Evolutionary conservation across 257 asterid species (phyloP), one percentile per base, ranked within the genome.

Genomic region (Scutellaria galericulata): DNA sequence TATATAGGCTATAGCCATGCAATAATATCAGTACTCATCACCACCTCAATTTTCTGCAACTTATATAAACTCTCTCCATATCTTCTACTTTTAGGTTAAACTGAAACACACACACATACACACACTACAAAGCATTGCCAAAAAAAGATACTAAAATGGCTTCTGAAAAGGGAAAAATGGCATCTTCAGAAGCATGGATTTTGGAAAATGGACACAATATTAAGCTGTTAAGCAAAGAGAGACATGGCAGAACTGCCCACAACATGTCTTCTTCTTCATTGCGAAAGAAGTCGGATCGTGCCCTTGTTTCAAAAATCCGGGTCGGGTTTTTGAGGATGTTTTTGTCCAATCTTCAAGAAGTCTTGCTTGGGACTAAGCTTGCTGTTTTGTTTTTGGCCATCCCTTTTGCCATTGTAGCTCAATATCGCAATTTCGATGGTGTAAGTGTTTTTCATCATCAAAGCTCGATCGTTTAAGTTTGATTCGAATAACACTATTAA

Each of bases 341-440:
- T 13, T 73, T 88, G 0, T 71, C 81, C 5, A 87, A 85, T 75
- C 82, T 93, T 62, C 97, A 90, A 67, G 96, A 87, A 76, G 86
- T 93, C 4, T 64, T 90, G 53, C 80, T 93, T 5, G 96, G 96
- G 4, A 92, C 98, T 0, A 92, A 87, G 77, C 91, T 92, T 12
- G 74, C 90, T 0, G 9, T 90, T n/a, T 79, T 92, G 71, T 88
- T 90, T 39, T 8, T 87, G 1, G 98, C 96, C 3, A 82, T 92
- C 3, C 98, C 98, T 8, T 39, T 88, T 1, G 97, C 98, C 66
- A 74, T 92, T n/a, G 5, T 77, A 44, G 97, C 96, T 5, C 35
- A 84, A 13, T 81, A 39, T 58, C 57, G 72, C 11, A 14, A 81
- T 79, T 88, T 80, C 39, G 90, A 84, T 44, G 81, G 80, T 1